phyloP scores from a whole-genome alignment of 2,329 filamentous ascomycete genomes.

The Torrubiellomyces zombiae region DNA sequence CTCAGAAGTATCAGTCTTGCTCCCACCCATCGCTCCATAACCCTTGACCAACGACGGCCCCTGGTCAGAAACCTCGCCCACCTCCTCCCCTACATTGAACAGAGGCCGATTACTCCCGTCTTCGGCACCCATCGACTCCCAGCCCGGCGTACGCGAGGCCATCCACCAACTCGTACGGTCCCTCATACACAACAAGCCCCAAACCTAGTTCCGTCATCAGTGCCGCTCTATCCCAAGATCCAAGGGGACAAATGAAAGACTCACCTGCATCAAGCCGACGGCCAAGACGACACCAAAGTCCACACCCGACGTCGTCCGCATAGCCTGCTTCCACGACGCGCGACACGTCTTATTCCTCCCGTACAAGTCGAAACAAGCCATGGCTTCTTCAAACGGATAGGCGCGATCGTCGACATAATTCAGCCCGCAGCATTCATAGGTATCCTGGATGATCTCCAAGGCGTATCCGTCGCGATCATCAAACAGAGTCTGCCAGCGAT shows the following conservation, averaged over 20 bases:
- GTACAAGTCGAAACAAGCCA: constrained; percentile 27
- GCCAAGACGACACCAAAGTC: constrained; percentile 36
- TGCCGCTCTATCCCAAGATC: background rate
- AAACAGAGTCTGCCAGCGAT: constrained; percentile 39
- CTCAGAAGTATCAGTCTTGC: too few species aligned
- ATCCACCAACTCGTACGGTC: constrained; percentile 15
- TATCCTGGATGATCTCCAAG: constrained; percentile 47
- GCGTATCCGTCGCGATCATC: constrained; percentile 27
- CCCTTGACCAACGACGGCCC: constrained; percentile 3
- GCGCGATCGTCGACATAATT: constrained; percentile 38
- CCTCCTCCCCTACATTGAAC: constrained; percentile 11
- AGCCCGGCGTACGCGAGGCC: constrained; percentile 7
- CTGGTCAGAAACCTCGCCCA: constrained; percentile 9
- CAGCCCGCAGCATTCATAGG: constrained; percentile 50
- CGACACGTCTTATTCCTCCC: constrained; percentile 30
- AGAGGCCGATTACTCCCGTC: constrained; percentile 10
- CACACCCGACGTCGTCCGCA: constrained; percentile 35
- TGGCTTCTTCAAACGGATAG: constrained; percentile 36
- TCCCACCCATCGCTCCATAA: constrained; percentile 10
- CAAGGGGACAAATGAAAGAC: constrained; percentile 3
- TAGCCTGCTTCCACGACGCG: constrained; percentile 35
- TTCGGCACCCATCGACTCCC: constrained; percentile 4
- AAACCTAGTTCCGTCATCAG: constrained; percentile 9
- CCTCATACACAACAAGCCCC: constrained; percentile 14
- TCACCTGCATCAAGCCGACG: constrained; percentile 40